Percentiles rank a stretch among this genome's conserved stretches.
Conservation (phyloP, 2,329 filamentous ascomycete genomes). For the Penicillium sp. region DNA sequence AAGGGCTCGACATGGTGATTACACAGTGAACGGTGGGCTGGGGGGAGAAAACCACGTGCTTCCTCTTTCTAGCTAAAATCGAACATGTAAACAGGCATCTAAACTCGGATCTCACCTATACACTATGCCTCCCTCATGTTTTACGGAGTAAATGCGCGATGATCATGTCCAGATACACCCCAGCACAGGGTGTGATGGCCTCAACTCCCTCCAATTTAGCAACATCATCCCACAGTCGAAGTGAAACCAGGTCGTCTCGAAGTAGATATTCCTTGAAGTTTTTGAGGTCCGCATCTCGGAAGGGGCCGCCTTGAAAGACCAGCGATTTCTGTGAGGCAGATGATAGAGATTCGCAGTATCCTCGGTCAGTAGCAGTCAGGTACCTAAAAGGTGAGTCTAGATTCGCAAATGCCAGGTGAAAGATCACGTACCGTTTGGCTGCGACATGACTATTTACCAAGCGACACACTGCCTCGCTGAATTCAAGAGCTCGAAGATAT, state of each 20-base stretch:
- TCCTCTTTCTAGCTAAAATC: background rate
- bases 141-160: conserved; percentile 21
- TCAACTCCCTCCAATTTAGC: conserved; percentile 35
- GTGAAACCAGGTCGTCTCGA: conserved; percentile 35
- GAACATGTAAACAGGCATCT: background rate
- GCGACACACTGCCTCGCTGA: conserved; percentile 36
- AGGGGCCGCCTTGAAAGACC: conserved; percentile 40
- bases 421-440: conserved; percentile 31
- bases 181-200: conserved; percentile 27
- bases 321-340: conserved; percentile 39
- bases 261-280: conserved; percentile 34
- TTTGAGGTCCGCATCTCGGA: conserved; percentile 30
- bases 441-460: conserved; percentile 42
- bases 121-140: background rate
- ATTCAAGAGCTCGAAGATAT: conserved; percentile 36
- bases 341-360: conserved; percentile 37
- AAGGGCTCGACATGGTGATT: background rate
- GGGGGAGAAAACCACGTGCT: background rate
- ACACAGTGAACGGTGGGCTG: background rate
- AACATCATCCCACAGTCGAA: conserved; percentile 40
- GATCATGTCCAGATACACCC: conserved; percentile 29
- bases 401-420: background rate
- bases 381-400: conserved; percentile 24
- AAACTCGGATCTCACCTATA: background rate
- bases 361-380: conserved; percentile 34